phyloP scores from a whole-genome alignment of 2,329 filamentous ascomycete genomes.

The Verticillium nubilum region DNA sequence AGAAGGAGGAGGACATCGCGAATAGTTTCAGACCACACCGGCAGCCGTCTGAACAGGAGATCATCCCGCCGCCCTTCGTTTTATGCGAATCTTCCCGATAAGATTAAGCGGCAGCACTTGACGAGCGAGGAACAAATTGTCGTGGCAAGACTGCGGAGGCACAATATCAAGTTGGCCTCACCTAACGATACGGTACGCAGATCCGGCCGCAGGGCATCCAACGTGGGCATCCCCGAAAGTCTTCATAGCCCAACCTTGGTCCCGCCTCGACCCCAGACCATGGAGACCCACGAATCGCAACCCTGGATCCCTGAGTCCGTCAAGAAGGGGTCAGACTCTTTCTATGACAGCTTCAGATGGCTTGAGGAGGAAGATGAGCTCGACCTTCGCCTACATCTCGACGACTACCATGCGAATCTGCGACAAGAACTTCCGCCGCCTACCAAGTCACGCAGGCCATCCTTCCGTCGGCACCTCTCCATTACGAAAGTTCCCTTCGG shows the following conservation, averaged over 20 bases:
- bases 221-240: neutral
- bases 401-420: slow-evolving; percentile 64
- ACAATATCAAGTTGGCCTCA: slow-evolving; percentile 33
- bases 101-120: slow-evolving; percentile 65
- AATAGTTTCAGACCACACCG: slow-evolving; percentile 20
- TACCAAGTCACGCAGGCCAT: slow-evolving; percentile 45
- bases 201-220: slow-evolving; percentile 1
- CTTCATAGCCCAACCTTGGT: neutral
- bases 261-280: neutral
- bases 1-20: slow-evolving; percentile 7
- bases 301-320: slow-evolving; percentile 15
- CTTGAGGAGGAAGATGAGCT: slow-evolving; percentile 68
- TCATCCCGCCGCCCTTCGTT: slow-evolving; percentile 41
- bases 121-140: slow-evolving; percentile 65
- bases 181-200: slow-evolving; percentile 43
- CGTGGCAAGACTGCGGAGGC: slow-evolving; percentile 46
- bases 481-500: slow-evolving; percentile 61
- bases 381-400: slow-evolving; percentile 60
- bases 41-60: slow-evolving; percentile 19
- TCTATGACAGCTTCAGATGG: slow-evolving; percentile 68
- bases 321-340: slow-evolving; percentile 38
- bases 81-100: slow-evolving; percentile 66
- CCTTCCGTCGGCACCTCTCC: slow-evolving; percentile 67
- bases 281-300: neutral
- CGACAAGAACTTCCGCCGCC: slow-evolving; percentile 42